A percentile compares a stretch with the other conserved stretches of the same genome.
These are phyloP conservation scores for Gymnopus androsaceus DNA, from an alignment of 1,284 basidiomycete genomes.

Conservation along the genomic window DNA sequence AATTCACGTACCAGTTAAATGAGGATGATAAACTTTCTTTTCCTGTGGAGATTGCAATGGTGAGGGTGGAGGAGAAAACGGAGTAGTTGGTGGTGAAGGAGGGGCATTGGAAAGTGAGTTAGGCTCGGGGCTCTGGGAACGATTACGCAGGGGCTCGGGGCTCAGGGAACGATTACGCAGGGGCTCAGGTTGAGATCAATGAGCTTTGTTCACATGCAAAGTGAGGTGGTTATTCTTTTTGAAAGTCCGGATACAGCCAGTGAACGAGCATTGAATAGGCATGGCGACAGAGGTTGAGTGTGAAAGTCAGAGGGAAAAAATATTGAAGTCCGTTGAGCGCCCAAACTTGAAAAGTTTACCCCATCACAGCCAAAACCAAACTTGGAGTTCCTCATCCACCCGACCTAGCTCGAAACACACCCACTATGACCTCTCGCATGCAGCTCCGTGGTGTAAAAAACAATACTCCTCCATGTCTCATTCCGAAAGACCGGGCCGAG, in stretches of 20 bases:
- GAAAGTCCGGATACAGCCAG: constrained; percentile 7
- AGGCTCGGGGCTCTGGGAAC: too few species aligned
- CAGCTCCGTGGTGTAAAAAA: background rate
- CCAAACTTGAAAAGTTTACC: too few species aligned
- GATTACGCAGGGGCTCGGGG: too few species aligned
- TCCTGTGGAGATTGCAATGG: background rate
- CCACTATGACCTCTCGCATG: background rate
- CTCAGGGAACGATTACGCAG: too few species aligned
- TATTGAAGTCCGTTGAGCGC: too few species aligned
- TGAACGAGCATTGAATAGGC: background rate
- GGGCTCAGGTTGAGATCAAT: background rate
- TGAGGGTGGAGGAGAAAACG: background rate
- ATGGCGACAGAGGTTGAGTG: too few species aligned
- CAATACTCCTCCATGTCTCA: background rate
- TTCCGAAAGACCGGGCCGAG: background rate
- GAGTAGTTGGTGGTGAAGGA: background rate
- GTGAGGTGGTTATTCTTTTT: background rate
- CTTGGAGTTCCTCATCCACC: background rate
- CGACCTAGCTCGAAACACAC: background rate
- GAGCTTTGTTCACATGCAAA: background rate
- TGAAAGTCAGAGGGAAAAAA: too few species aligned
- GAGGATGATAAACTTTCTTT: constrained; percentile 1
- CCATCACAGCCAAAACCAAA: background rate
- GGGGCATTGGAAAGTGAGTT: background rate
- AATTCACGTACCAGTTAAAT: background rate